Percentiles rank a stretch among this genome's conserved stretches.
Evolutionary conservation across 2,329 filamentous ascomycete species (phyloP).

Genomic region (Ascochyta lentis): DNA sequence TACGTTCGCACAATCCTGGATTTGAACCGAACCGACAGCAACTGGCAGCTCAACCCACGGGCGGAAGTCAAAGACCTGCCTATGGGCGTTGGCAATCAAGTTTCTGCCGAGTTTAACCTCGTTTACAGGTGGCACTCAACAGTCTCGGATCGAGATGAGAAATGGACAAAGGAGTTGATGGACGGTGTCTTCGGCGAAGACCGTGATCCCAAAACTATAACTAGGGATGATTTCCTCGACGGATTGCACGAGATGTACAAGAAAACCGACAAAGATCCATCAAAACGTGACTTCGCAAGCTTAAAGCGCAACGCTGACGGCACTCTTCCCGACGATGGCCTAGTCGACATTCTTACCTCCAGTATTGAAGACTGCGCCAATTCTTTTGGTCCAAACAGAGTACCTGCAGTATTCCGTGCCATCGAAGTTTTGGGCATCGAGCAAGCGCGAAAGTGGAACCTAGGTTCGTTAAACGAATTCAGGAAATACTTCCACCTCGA

Average conservation of each 20-base stretch:
- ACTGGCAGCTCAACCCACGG: constrained; percentile 82
- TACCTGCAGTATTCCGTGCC: constrained; percentile 74
- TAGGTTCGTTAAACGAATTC: constrained; percentile 84
- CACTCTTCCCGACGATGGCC: constrained; percentile 75
- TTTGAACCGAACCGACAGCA: constrained; percentile 73
- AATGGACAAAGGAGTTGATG: constrained; percentile 72
- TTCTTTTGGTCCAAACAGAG: constrained; percentile 67
- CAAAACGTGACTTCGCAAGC: constrained; percentile 70
- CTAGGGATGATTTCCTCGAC: constrained; percentile 65
- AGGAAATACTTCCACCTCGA: constrained; percentile 81
- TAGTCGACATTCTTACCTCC: constrained; percentile 71
- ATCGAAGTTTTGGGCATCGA: constrained; percentile 83
- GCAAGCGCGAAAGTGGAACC: constrained; percentile 77
- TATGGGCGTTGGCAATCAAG: constrained; percentile 78
- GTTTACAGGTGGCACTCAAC: constrained; percentile 88
- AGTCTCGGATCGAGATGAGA: constrained; percentile 76
- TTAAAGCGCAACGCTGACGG: constrained; percentile 71
- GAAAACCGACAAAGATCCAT: constrained; percentile 69
- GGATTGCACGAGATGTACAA: constrained; percentile 69
- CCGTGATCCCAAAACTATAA: constrained; percentile 62
- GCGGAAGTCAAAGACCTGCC: constrained; percentile 69
- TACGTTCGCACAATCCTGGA: constrained; percentile 62
- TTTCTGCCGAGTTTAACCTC: constrained; percentile 88
- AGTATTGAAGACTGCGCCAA: constrained; percentile 78
- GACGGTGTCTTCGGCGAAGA: constrained; percentile 51